Conservation (phyloP, 352 stramenopile genomes). For the Phytophthora constricta region DNA sequence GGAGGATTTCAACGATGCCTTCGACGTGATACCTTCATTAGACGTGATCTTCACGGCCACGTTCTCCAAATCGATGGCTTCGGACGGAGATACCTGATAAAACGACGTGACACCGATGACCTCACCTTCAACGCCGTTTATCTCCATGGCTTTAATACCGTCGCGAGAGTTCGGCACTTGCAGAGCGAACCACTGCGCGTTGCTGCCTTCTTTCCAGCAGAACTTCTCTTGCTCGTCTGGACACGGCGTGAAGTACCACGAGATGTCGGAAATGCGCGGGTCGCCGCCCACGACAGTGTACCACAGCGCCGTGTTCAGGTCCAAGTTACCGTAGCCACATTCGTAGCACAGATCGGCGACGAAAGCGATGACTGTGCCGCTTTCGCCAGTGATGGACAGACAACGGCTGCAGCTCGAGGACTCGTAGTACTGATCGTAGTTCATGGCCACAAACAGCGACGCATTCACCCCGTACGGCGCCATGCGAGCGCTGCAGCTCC, state of each 20-base stretch:
- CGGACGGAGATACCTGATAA: constrained; percentile 55
- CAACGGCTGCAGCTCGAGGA: constrained; percentile 65
- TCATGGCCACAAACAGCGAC: constrained; percentile 66
- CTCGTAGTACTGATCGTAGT: constrained; percentile 65
- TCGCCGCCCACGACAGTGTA: constrained; percentile 59
- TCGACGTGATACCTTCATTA: constrained; percentile 91
- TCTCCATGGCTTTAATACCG: constrained; percentile 57
- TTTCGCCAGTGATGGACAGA: constrained; percentile 53
- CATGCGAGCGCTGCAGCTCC: constrained; percentile 57
- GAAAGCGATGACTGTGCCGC: constrained; percentile 52
- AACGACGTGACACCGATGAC: constrained; percentile 93
- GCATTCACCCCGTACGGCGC: constrained; percentile 50
- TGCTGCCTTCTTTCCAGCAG: constrained; percentile 76
- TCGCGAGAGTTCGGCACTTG: constrained; percentile 64
- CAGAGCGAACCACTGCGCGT: constrained; percentile 64
- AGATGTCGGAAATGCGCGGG: constrained; percentile 56
- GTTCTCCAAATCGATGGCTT: constrained; percentile 39
- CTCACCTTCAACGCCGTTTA: constrained; percentile 45
- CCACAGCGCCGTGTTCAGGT: constrained; percentile 69
- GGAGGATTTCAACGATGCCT: constrained; percentile 55
- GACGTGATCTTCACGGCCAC: constrained; percentile 85
- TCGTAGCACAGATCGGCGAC: constrained; percentile 76
- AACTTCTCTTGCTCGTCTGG: constrained; percentile 68
- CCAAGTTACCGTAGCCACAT: constrained; percentile 65
- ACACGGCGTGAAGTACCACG: constrained; percentile 66